These are phyloP conservation scores for Rhododendron molle DNA, from an alignment of 148 eudicot species.

Conservation along the genomic window DNA sequence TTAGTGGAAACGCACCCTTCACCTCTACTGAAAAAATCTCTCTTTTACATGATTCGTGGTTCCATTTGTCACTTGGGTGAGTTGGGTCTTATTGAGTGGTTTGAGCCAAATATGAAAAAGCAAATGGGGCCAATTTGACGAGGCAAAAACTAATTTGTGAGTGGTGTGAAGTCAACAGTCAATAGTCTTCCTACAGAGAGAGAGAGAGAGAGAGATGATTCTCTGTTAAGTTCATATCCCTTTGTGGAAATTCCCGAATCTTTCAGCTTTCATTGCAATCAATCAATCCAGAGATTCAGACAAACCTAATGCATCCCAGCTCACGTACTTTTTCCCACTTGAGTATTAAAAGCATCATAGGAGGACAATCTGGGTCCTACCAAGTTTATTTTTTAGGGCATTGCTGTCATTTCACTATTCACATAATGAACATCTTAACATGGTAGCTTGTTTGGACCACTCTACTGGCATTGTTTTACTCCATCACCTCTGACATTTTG, in stretches of 20 bases:
- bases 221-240: not conserved
- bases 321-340: slow-evolving; percentile 14
- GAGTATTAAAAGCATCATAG: not conserved
- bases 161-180: not conserved
- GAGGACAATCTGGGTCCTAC: slow-evolving; percentile 4
- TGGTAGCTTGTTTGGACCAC: not conserved
- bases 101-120: not conserved
- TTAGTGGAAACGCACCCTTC: not conserved
- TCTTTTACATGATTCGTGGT: not conserved
- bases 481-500: not conserved
- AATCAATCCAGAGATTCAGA: not conserved
- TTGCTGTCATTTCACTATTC: not conserved
- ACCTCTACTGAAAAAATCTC: not conserved
- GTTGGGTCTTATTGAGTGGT: not conserved
- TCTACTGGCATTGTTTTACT: not conserved
- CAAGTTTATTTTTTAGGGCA: not conserved
- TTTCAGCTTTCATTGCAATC: not conserved
- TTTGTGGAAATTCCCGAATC: not conserved
- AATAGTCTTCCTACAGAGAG: not conserved
- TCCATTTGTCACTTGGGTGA: not conserved
- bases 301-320: slow-evolving; percentile 19
- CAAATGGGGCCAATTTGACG: not conserved
- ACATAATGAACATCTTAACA: too few species aligned
- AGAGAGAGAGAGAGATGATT: not conserved
- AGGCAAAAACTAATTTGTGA: not conserved